Base-by-base conservation (phyloP, 371 early-diverging fungal species). In the Mortierella sp. region DNA sequence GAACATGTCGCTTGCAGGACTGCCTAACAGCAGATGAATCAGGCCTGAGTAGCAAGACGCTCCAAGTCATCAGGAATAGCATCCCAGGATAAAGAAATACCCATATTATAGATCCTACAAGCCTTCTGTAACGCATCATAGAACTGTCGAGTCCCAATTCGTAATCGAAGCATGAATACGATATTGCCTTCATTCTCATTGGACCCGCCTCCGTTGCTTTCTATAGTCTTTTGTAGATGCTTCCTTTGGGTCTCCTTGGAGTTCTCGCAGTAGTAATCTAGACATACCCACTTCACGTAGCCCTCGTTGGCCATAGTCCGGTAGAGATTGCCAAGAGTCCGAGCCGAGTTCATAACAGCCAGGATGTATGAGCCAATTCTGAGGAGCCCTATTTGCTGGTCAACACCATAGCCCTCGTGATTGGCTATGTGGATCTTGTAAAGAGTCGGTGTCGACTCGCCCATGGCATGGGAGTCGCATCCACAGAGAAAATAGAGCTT, bases 391-490 rank as follows among this genome's bases (percentile, higher is more conserved):
- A 1, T 59, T 11, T 53, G 68, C 0, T 47, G 55, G 2, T 50
- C 56, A 0, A 60, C 1, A 7, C 60, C 68, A 21, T 67, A 67
- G 15, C 68, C 60, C 19, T 60, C 47, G 7, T 60, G 68, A 1
- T 55, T 12, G 1, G 68, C 60, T 18, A 67, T 19, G 18, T 67
- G 68, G 23, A 67, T 51, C 28, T 60, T 29, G 55, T 67, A 26
- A 12, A 15, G 37, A 4, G 7, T 23, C 12, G n/a, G 48, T 37
- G 7, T 25, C 5, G 45, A 45, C 2, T 29, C 6, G 4, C 16
- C 2, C 21, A 14, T 67, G 14, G 66, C 62, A 25, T 68, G 69
- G 0, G 7, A 5, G 0, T 57, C 62, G 18, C 69, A 68, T 18
- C 62, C 69, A n/a, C 69, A 62, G 0, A 68, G 50, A 23, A 66